These are phyloP conservation scores for Pyrus communis DNA, from an alignment of 306 rosid genomes.

Conservation along the genomic window DNA sequence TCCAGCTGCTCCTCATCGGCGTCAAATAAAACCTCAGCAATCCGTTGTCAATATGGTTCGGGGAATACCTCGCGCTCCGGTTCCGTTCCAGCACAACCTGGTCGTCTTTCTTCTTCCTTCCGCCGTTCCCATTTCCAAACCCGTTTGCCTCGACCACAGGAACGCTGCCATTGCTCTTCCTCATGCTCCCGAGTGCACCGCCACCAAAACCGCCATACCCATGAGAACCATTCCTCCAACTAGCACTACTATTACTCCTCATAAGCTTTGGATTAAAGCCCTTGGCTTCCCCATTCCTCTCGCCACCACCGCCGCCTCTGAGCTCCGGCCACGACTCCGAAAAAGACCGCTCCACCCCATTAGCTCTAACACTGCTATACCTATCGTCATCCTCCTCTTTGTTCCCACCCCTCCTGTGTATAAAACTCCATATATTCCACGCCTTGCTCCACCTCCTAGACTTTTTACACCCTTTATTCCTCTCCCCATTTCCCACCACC, in stretches of 20 bases:
- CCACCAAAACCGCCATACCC: constrained; percentile 27
- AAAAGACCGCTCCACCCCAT: constrained; percentile 68
- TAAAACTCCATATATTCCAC: constrained; percentile 84
- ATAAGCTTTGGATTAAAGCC: constrained; percentile 52
- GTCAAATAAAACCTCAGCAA: constrained; percentile 64
- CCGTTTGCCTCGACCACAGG: constrained; percentile 28
- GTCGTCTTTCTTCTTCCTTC: constrained; percentile 62
- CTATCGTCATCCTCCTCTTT: constrained; percentile 74
- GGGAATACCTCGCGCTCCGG: constrained; percentile 75
- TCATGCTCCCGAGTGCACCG: constrained; percentile 45
- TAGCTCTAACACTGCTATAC: constrained; percentile 39
- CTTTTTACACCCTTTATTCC: constrained; percentile 58
- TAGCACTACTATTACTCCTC: constrained; percentile 85
- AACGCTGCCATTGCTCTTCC: constrained; percentile 43
- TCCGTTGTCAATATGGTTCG: constrained; percentile 64
- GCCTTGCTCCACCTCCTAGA: constrained; percentile 79
- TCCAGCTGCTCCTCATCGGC: constrained; percentile 73
- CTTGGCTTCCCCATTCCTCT: constrained; percentile 45
- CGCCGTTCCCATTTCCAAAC: not conserved
- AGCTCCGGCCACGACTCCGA: constrained; percentile 91
- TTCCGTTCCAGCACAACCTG: constrained; percentile 81
- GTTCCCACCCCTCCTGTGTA: constrained; percentile 53
- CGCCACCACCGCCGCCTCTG: constrained; percentile 32
- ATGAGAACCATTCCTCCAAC: constrained; percentile 69
- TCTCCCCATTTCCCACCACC: constrained; percentile 45